Base-by-base conservation (phyloP, 805 yeast species). In the Kockiozyma suomiensis region DNA sequence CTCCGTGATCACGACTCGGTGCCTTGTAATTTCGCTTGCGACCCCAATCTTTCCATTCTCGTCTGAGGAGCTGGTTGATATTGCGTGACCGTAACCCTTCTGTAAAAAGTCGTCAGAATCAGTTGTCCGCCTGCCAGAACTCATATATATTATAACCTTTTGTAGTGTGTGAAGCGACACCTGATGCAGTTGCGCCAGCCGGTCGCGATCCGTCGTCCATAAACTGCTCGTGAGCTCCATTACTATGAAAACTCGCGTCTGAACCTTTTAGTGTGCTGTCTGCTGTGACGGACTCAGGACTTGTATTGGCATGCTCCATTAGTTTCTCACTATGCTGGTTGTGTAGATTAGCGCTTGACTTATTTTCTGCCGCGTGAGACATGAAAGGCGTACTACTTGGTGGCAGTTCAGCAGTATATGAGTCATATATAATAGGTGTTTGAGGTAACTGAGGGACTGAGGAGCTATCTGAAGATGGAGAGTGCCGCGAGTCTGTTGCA, bases 11-110 rank as follows among this genome's bases (percentile, higher is more conserved):
- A 15, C 57, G 8, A 4, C 35, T 55, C 4, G 62, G 54, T 19
- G 38, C 13, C n/a, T 52, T 52, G 41, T 61, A 61, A 40, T 61
- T 61, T 42, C 65, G 51, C 50, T 61, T 58, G 12, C 40, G 50
- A 15, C 65, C 65, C 60, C 64, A 58, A 25, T 61, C 65, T 19
- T 45, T 50, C 64, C 64, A 57, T 35, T 59, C 65, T 2, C 64
- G 64, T 46, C 47, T 59, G 4, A 61, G 35, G 23, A 61, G 28
- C 37, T 58, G 62, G 38, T 59, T 59, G 26, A 54, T 54, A 43
- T 61, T 59, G 17, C 60, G 28, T 3, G 50, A 25, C 7, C 59
- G 56, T 10, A 52, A 25, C 5, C 58, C 60, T 13, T 35, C 51
- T 48, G n/a, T 5, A 17, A 15, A 3, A 33, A 30, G n/a, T n/a